Percentiles rank a stretch among this genome's conserved stretches.
phyloP scores from a whole-genome alignment of 2,329 filamentous ascomycete species.

The Helotiales sp. region DNA sequence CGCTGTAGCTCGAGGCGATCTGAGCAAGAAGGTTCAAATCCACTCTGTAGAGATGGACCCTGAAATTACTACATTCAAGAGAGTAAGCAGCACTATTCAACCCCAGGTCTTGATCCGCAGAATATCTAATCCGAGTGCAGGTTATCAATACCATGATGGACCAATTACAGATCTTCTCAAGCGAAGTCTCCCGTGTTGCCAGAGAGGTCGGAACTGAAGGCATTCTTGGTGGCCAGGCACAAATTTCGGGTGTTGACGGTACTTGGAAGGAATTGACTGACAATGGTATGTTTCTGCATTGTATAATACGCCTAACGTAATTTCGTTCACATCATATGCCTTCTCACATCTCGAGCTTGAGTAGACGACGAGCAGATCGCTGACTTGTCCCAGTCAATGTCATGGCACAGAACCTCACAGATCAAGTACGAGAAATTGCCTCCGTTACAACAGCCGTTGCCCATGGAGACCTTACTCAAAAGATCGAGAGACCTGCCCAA shows the following conservation, averaged over 20 bases:
- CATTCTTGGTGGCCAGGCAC: slow-evolving; percentile 88
- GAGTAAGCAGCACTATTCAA: slow-evolving; percentile 51
- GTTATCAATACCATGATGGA: slow-evolving; percentile 98
- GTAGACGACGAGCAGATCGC: not conserved
- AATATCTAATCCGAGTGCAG: slow-evolving; percentile 19
- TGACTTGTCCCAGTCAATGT: slow-evolving; percentile 62
- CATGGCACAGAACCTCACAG: slow-evolving; percentile 80
- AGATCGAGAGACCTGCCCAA: slow-evolving; percentile 77
- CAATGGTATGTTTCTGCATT: slow-evolving; percentile 57
- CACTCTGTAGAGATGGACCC: slow-evolving; percentile 97
- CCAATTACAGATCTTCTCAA: slow-evolving; percentile 93
- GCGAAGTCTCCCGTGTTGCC: slow-evolving; percentile 91
- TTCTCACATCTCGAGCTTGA: not conserved
- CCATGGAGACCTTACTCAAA: slow-evolving; percentile 79
- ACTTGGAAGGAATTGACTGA: slow-evolving; percentile 97
- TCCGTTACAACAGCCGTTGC: slow-evolving; percentile 82
- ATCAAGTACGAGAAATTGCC: slow-evolving; percentile 83
- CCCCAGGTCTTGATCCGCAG: not conserved
- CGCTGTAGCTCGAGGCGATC: slow-evolving; percentile 89
- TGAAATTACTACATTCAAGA: slow-evolving; percentile 96
- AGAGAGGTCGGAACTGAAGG: slow-evolving; percentile 96
- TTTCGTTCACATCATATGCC: not conserved
- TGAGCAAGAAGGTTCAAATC: slow-evolving; percentile 96
- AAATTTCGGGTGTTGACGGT: slow-evolving; percentile 90
- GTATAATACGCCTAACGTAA: not conserved